Evolutionary conservation across 2,329 filamentous ascomycete genomes (phyloP), one percentile per base, ranked within the genome.

Genomic region (Fusarium citri): DNA sequence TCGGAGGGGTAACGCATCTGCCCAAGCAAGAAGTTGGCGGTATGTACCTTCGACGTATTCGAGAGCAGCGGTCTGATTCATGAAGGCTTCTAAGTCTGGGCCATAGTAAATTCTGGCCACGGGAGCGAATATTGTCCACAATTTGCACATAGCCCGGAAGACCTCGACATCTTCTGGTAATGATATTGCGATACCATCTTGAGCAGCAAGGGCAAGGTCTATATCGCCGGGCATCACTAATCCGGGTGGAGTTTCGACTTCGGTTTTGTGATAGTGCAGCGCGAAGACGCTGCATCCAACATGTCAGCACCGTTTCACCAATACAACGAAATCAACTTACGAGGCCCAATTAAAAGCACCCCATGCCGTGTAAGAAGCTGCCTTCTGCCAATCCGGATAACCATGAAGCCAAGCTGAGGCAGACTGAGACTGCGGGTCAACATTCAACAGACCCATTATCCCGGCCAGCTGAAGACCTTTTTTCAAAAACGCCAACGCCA

Each of bases 311-410:
- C 12, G 26, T 2, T 1, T 10, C 3, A n/a, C 8, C 10, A 8
- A 15, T 12, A 6, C 2, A 8, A 18, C 15, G 8, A 3, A 2
- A 15, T 12, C 15, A 5, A 58, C 55, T 34, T 8, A 58, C 55
- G 26, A 54, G 2, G 30, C 30, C 37, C 48, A 58, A 8, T 54
- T 58, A 6, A 34, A 58, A 15, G n/a, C 1, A 9, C 55, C 47
- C 55, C 55, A 58, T 8, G 55, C 47, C 4, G 28, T 25, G 45
- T 58, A 58, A 3, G 55, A 58, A 8, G 55, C 55, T 15, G 55
- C 55, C 6, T 11, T 54, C 14, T 22, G 49, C 55, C 55, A 58
- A 10, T 58, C 55, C 6, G 47, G 30, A 28, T 54, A 54, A 0
- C 47, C 48, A 4, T 22, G 22, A 6, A 14, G 28, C 55, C 47